Evolutionary conservation across 306 rosid genomes (phyloP).

Genomic region (Vigna mungo): DNA sequence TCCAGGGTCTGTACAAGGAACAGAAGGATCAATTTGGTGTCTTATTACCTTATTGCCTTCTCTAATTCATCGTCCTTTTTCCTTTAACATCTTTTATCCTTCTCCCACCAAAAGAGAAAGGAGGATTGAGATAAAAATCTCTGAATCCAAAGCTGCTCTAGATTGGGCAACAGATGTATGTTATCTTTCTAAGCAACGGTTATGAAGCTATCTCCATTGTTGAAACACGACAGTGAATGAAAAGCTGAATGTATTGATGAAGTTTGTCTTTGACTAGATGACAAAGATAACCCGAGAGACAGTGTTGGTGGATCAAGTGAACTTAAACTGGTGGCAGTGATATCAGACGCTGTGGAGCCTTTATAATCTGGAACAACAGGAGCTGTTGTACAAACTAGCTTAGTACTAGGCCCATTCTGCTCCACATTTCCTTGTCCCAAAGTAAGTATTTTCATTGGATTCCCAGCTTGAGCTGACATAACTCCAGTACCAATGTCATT

Average conservation of each 20-base stretch:
- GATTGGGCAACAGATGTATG: constrained; percentile 42
- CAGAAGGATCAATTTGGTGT: constrained; percentile 47
- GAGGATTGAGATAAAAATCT: constrained; percentile 14
- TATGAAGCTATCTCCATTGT: constrained; percentile 65
- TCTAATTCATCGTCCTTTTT: constrained; percentile 19
- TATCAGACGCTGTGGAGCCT: constrained; percentile 41
- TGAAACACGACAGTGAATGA: constrained; percentile 60
- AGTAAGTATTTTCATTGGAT: constrained; percentile 53
- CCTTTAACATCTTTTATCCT: constrained; percentile 21
- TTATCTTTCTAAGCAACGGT: constrained; percentile 60
- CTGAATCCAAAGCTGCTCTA: constrained; percentile 40
- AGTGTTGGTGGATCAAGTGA: constrained; percentile 55
- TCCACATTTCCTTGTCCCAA: constrained; percentile 52
- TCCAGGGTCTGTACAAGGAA: constrained; percentile 57
- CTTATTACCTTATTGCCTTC: constrained; percentile 43
- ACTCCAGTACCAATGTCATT: constrained; percentile 46
- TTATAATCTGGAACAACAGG: constrained; percentile 46
- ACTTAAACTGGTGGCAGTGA: constrained; percentile 47
- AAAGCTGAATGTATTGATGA: constrained; percentile 61
- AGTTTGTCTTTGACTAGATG: constrained; percentile 52
- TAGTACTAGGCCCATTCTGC: constrained; percentile 36
- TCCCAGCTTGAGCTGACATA: constrained; percentile 49
- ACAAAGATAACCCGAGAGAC: constrained; percentile 70
- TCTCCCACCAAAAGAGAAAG: constrained; percentile 19
- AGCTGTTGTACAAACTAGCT: constrained; percentile 42